These are phyloP conservation scores for Takashimella tepidaria DNA, from an alignment of 1,284 basidiomycete species.

Conservation along the genomic window DNA sequence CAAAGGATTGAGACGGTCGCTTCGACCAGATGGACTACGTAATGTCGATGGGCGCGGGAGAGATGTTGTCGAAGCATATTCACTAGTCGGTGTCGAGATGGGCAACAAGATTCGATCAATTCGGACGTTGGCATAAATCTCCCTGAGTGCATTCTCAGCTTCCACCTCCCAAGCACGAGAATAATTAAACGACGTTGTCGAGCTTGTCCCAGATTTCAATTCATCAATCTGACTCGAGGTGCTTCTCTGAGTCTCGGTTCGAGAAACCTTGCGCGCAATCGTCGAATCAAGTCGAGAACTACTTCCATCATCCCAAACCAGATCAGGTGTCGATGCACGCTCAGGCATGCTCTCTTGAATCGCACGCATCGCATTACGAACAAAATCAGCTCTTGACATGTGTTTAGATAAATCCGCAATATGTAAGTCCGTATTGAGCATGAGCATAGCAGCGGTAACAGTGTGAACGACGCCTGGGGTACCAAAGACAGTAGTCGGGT, in stretches of 20 bases:
- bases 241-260: constrained; percentile 18
- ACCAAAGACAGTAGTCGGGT: constrained; percentile 71
- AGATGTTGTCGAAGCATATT: constrained; percentile 27
- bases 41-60: constrained; percentile 10
- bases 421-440: constrained; percentile 96
- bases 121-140: constrained; percentile 91
- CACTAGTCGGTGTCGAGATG: constrained; percentile 41
- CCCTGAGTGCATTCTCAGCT: constrained; percentile 80
- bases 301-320: constrained; percentile 62
- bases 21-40: constrained; percentile 25
- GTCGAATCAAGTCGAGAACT: constrained; percentile 30
- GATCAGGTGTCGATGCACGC: constrained; percentile 57
- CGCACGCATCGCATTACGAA: constrained; percentile 81
- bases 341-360: constrained; percentile 53
- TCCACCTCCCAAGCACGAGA: constrained; percentile 65
- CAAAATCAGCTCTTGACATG: constrained; percentile 92
- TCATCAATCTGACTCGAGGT: constrained; percentile 26
- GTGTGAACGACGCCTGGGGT: constrained; percentile 89
- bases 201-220: constrained; percentile 19
- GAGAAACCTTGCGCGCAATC: not conserved
- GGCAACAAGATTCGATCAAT: constrained; percentile 86
- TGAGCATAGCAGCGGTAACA: constrained; percentile 83
- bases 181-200: constrained; percentile 36
- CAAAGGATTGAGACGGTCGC: constrained; percentile 59
- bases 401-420: constrained; percentile 81